Conservation (phyloP, 2,329 filamentous ascomycete genomes). For the Sporothrix humicola region DNA sequence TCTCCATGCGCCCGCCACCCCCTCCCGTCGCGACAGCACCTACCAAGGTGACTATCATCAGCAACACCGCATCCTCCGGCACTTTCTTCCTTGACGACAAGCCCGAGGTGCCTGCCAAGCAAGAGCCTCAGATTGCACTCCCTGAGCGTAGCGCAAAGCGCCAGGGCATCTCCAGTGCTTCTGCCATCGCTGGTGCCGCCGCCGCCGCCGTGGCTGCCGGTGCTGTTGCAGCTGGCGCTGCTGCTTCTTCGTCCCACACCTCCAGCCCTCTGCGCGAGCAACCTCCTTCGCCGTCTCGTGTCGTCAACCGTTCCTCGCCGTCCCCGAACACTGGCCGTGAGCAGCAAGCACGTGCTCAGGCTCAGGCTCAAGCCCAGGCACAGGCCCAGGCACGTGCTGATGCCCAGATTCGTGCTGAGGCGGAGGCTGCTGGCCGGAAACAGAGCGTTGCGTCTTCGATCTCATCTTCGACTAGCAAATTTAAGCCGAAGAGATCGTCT, state of each 20-base stretch:
- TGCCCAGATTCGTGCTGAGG: slow-evolving; percentile 30
- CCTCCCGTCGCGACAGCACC: slow-evolving; percentile 34
- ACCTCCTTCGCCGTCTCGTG: slow-evolving; percentile 26
- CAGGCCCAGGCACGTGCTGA: slow-evolving; percentile 6
- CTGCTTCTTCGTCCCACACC: slow-evolving; percentile 40
- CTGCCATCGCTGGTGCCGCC: slow-evolving; percentile 34
- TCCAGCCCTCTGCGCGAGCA: slow-evolving; percentile 19
- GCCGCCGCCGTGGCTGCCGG: slow-evolving; percentile 41
- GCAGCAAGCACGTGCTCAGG: not conserved
- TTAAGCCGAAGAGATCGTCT: slow-evolving; percentile 61
- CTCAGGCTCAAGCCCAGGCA: slow-evolving; percentile 39
- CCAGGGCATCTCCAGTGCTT: not conserved
- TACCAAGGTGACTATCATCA: slow-evolving; percentile 48
- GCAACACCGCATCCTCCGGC: slow-evolving; percentile 43
- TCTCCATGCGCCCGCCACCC: slow-evolving; percentile 31
- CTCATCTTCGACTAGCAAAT: slow-evolving; percentile 56
- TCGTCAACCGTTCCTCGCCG: not conserved
- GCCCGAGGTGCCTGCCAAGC: slow-evolving; percentile 46
- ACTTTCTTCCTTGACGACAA: slow-evolving; percentile 46
- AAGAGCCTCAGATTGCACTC: slow-evolving; percentile 28
- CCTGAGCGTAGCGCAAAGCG: slow-evolving; percentile 39
- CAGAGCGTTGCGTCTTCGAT: slow-evolving; percentile 57
- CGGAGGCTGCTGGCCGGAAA: slow-evolving; percentile 41
- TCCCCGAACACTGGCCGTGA: slow-evolving; percentile 27
- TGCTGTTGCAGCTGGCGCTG: slow-evolving; percentile 25